These are phyloP conservation scores for Cardamine chenopodiifolia DNA, from an alignment of 345 rosid species.

Conservation along the genomic window DNA sequence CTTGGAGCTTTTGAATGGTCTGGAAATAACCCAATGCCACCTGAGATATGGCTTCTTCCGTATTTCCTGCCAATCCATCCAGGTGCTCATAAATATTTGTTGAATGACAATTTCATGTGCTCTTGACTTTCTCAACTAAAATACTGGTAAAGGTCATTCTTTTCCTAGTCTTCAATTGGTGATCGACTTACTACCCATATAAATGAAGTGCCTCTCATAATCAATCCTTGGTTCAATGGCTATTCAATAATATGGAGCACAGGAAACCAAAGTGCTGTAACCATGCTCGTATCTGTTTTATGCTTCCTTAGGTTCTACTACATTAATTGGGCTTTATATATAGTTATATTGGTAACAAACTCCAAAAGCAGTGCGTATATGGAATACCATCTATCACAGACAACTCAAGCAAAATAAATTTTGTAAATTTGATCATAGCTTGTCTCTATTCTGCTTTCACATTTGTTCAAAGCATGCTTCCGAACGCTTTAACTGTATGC, in stretches of 20 bases:
- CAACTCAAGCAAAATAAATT: conserved; percentile 5
- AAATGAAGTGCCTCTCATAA: background rate
- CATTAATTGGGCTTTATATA: background rate
- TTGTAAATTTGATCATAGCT: conserved; percentile 11
- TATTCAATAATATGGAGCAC: background rate
- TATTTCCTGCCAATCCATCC: conserved; percentile 84
- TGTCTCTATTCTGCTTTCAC: conserved; percentile 15
- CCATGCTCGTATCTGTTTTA: conserved; percentile 1
- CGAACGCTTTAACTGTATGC: background rate
- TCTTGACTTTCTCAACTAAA: background rate
- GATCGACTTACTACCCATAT: background rate
- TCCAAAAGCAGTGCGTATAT: conserved; percentile 7
- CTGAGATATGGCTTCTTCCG: conserved; percentile 98
- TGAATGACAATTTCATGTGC: conserved; percentile 13
- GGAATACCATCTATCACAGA: conserved; percentile 2
- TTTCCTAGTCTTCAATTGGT: background rate
- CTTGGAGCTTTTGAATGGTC: conserved; percentile 96
- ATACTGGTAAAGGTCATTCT: conserved; percentile 4
- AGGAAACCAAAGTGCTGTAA: background rate
- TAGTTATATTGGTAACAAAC: background rate
- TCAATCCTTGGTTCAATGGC: background rate
- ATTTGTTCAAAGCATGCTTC: conserved; percentile 1
- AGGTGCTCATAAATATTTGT: conserved; percentile 53
- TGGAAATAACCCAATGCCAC: conserved; percentile 96
- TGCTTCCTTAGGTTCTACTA: conserved; percentile 10